Evolutionary conservation across 2,329 filamentous ascomycete species (phyloP), one percentile per base, ranked within the genome.

Genomic region (Botrytis medusae): DNA sequence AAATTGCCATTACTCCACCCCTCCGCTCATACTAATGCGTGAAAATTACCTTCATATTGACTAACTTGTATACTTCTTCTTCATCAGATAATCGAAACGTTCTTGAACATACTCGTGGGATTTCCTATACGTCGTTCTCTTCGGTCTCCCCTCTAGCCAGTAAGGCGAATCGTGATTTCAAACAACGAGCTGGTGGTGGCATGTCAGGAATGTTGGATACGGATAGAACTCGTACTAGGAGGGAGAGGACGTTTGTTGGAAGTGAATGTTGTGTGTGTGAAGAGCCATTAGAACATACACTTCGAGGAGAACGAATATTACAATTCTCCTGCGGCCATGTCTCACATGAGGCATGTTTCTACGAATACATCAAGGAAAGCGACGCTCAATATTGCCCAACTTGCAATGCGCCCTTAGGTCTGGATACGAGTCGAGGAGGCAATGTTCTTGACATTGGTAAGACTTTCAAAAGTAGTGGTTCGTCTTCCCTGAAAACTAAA

Each of bases 271-370:
- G 95, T 69, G 95, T 98, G 25, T 99, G 96, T 81, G 96, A 99
- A 82, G 96, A 99, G 84, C 95, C 95, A 4, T 85, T 99, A 75
- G 96, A 98, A 83, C 95, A 98, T 82, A 99, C 94, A 5, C 87
- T 99, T 64, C 92, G 93, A 69, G 96, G 96, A 74, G 96, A 99
- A 84, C 91, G 94, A 77, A 94, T 99, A 75, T 86, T 99, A 71
- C 96, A 98, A 82, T 96, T 99, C 80, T 97, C 95, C 9, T 99
- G 96, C 83, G 89, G 91, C n/a, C 96, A 99, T 83, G 95, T 99
- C 74, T 94, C 95, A 18, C 96, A 99, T 82, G 96, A 98, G 83
- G 96, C 95, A 51, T 99, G 96, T 84, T 98, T 99, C 82, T 98
- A 98, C 84, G 96, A 99, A 83, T 98, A 97, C 81, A 97, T 99